Percentiles rank a stretch among this genome's conserved stretches.
Evolutionary conservation across 331 rosid species (phyloP).

Genomic region (Quercus lobata): DNA sequence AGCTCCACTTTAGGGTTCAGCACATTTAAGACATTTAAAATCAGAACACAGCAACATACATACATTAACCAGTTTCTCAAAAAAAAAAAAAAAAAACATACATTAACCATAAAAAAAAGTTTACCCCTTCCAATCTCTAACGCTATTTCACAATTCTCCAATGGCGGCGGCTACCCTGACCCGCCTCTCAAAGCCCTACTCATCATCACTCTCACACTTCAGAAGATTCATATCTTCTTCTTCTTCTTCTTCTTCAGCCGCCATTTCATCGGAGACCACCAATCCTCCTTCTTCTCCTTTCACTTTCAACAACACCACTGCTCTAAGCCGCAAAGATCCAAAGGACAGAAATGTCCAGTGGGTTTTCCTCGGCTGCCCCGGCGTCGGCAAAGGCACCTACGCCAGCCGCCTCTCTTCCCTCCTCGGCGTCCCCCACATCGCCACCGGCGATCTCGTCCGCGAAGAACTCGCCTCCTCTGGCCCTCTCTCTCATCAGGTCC

Average conservation of each 20-base stretch:
- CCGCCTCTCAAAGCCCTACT: slow-evolving; percentile 53
- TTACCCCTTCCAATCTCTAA: too few relatives aligned
- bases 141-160: not conserved
- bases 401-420: slow-evolving; percentile 79
- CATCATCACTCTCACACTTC: slow-evolving; percentile 14
- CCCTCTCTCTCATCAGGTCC: slow-evolving; percentile 67
- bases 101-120: too few relatives aligned
- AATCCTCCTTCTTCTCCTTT: slow-evolving; percentile 25
- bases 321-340: slow-evolving; percentile 29
- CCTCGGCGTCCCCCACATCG: slow-evolving; percentile 86
- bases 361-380: slow-evolving; percentile 92
- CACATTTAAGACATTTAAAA: not conserved
- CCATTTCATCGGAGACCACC: slow-evolving; percentile 20
- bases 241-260: slow-evolving; percentile 13
- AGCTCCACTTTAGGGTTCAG: too few relatives aligned
- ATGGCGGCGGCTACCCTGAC: slow-evolving; percentile 92
- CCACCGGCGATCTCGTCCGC: slow-evolving; percentile 96
- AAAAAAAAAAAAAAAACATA: too few relatives aligned
- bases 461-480: slow-evolving; percentile 73
- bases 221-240: slow-evolving; percentile 30
- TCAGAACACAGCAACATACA: too few relatives aligned
- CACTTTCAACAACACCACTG: not conserved
- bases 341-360: slow-evolving; percentile 70
- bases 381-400: slow-evolving; percentile 95
- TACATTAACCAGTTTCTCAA: too few relatives aligned